Percentiles rank a stretch among this genome's conserved stretches.
Evolutionary conservation across 2,329 filamentous ascomycete species (phyloP).

Genomic region (Claviceps arundinis): DNA sequence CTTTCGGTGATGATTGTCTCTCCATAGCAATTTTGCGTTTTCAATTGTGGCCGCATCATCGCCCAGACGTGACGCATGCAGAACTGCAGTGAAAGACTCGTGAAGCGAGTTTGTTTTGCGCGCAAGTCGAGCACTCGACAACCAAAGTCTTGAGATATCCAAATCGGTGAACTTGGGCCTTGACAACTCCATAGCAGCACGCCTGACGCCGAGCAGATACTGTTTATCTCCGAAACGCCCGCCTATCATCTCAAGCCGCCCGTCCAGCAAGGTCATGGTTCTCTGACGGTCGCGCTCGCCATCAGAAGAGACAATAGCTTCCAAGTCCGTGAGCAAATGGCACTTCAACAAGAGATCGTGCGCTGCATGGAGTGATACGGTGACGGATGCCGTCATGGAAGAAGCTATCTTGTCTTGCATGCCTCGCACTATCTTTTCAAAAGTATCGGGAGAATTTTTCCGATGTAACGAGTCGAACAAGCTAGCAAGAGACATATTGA

Average conservation of each 20-base stretch:
- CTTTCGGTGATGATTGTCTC: slow-evolving; percentile 83
- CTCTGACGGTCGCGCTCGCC: slow-evolving; percentile 25
- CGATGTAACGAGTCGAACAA: slow-evolving; percentile 45
- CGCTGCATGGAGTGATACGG: slow-evolving; percentile 67
- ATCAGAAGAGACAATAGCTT: slow-evolving; percentile 50
- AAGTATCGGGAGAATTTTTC: slow-evolving; percentile 34
- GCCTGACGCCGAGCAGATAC: slow-evolving; percentile 72
- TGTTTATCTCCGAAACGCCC: slow-evolving; percentile 89
- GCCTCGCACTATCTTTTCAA: slow-evolving; percentile 43
- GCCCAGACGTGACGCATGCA: slow-evolving; percentile 74
- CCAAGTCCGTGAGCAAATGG: slow-evolving; percentile 78
- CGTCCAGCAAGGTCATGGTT: slow-evolving; percentile 36
- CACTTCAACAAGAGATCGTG: slow-evolving; percentile 77
- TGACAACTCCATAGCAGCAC: slow-evolving; percentile 75
- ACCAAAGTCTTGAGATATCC: slow-evolving; percentile 74
- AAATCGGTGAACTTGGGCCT: slow-evolving; percentile 49
- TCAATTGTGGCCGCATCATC: slow-evolving; percentile 86
- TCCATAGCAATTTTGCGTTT: slow-evolving; percentile 85
- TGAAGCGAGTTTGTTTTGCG: slow-evolving; percentile 73
- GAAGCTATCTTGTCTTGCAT: slow-evolving; percentile 60
- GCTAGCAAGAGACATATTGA: slow-evolving; percentile 66
- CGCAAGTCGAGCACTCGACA: slow-evolving; percentile 72
- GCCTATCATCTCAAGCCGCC: slow-evolving; percentile 77
- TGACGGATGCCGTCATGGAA: slow-evolving; percentile 62
- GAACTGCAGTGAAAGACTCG: slow-evolving; percentile 85